A percentile compares a stretch with the other conserved stretches of the same genome.
phyloP scores from a whole-genome alignment of 176 grass and related monocot genomes.

The Triticum dicoccoides region DNA sequence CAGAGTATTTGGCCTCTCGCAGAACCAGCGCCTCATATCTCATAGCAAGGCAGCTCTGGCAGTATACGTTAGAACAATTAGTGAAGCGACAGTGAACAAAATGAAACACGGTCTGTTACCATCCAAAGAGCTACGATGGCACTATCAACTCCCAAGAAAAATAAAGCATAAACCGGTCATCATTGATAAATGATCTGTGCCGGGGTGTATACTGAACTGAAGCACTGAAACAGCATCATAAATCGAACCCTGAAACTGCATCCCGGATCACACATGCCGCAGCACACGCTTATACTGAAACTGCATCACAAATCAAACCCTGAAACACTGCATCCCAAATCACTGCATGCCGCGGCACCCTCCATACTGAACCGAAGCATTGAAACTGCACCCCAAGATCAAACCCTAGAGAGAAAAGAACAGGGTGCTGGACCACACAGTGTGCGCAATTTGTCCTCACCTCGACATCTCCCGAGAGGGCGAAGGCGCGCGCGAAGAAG shows the following conservation, averaged over 20 bases:
- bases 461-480: slow-evolving; percentile 65
- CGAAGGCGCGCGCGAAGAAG: slow-evolving; percentile 75
- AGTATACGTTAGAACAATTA: not conserved
- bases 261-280: not conserved
- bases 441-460: slow-evolving; percentile 19
- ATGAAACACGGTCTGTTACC: not conserved
- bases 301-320: not conserved
- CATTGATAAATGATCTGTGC: not conserved
- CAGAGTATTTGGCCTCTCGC: slow-evolving; percentile 38
- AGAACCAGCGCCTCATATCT: slow-evolving; percentile 74
- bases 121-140: not conserved
- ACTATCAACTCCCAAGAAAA: not conserved
- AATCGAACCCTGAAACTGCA: not conserved
- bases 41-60: slow-evolving; percentile 71
- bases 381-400: not conserved
- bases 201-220: not conserved
- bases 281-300: not conserved
- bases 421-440: not conserved
- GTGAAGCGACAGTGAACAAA: slow-evolving; percentile 3
- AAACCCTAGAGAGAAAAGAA: not conserved
- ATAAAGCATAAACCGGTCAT: not conserved
- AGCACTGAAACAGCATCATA: not conserved
- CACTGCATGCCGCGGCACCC: not conserved
- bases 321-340: not conserved
- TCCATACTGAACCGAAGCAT: not conserved